Base-by-base conservation (phyloP, 139 green algal genomes). In the Chlorella vulgaris region DNA sequence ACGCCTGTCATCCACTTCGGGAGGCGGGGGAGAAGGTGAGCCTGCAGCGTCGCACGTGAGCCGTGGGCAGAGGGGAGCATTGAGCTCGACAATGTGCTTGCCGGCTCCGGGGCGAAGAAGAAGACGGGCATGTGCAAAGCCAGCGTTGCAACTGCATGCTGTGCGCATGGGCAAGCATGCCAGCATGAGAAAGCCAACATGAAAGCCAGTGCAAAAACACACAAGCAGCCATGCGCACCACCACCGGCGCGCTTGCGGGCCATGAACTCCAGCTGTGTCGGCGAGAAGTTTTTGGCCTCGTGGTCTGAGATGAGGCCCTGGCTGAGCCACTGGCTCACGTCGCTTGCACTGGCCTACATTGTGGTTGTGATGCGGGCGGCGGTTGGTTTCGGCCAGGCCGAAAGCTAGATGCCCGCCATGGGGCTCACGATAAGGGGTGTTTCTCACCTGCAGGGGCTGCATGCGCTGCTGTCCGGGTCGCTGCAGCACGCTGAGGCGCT, bases 231-330 rank as follows among this genome's bases (percentile, higher is more conserved):
- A n/a, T n/a, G n/a, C n/a, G n/a, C n/a, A n/a, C n/a, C n/a, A n/a
- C n/a, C n/a, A n/a, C n/a, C n/a, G n/a, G n/a, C n/a, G n/a, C 55
- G 55, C 55, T 65, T 65, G 55, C 55, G 55, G 55, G 55, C 55
- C 55, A 65, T 65, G 22, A 65, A 65, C 55, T 65, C 55, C 55
- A 65, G 55, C 55, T 65, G 55, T 15, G 55, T 65, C 18, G 55
- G 55, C 5, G 55, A 65, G 55, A 65, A 65, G 55, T 5, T 31
- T 21, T 65, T 65, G 55, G 55, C 55, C 55, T 65, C 55, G 18
- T 65, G 55, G 55, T 65, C 55, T 5, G 55, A 31, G 55, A 65
- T 65, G 8, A 65, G 55, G 55, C 55, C 55, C 55, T 65, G 55
- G 55, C 18, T 31, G 18, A 65, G 55, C 55, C 55, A 65, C 18